Percentiles rank a stretch among this genome's conserved stretches.
Conservation (phyloP, 371 early-diverging fungal species). For the Dichotomocladium elegans region DNA sequence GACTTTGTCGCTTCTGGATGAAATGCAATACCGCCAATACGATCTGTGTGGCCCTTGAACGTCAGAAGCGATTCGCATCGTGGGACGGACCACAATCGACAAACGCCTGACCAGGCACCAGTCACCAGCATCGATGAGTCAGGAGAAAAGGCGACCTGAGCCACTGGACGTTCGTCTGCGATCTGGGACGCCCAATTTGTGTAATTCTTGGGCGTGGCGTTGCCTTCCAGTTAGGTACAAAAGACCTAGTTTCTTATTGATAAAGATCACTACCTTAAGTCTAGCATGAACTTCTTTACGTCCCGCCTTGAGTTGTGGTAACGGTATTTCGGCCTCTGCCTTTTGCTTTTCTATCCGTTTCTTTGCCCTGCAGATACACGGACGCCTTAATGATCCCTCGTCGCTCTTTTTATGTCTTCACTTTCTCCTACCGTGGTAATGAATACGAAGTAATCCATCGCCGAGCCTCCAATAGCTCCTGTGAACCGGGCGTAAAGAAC, state of each 20-base stretch:
- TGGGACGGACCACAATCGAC: slow-evolving; percentile 87
- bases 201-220: too few species aligned
- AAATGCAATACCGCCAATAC: slow-evolving; percentile 85
- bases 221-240: neutral
- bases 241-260: neutral
- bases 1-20: slow-evolving; percentile 79
- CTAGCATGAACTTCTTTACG: slow-evolving; percentile 75
- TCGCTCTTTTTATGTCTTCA: neutral
- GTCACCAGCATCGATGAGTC: slow-evolving; percentile 77
- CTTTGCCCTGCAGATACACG: slow-evolving; percentile 56
- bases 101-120: slow-evolving; percentile 82
- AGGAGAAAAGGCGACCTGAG: slow-evolving; percentile 79
- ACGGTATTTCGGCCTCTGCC: slow-evolving; percentile 64
- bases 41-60: slow-evolving; percentile 79
- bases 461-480: slow-evolving; percentile 68
- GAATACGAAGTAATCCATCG: slow-evolving; percentile 76
- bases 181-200: slow-evolving; percentile 80
- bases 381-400: neutral
- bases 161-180: slow-evolving; percentile 87
- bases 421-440: slow-evolving; percentile 67
- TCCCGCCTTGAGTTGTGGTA: slow-evolving; percentile 68
- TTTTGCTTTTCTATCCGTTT: slow-evolving; percentile 66
- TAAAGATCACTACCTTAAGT: slow-evolving; percentile 66
- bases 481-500: slow-evolving; percentile 83
- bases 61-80: slow-evolving; percentile 57